Base-by-base conservation (phyloP, 345 rosid species). In the Aethionema arabicum region DNA sequence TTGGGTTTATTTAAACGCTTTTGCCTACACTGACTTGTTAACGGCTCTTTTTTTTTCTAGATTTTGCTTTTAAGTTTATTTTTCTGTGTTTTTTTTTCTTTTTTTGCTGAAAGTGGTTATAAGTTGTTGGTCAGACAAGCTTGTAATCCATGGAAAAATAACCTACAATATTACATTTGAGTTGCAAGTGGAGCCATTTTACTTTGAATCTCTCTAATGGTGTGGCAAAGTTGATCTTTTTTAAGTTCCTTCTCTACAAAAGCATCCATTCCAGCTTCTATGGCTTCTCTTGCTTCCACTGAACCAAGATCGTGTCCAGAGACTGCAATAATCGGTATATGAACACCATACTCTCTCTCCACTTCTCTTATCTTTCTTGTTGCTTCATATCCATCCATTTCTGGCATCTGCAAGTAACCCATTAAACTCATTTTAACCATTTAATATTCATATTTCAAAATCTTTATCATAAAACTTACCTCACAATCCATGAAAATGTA, bases 401-500 rank as follows among this genome's bases (percentile, higher is more conserved):
- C 52, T 9, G 89, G 80, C 99, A 93, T 90, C 99, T 93, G 56
- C 27, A 21, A 21, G 27, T 21, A 21, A 21, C 27, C 27, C 27
- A 21, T 21, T 21, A n/a, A n/a, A 21, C 27, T 21, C 2, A 21
- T 21, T 21, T 21, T 21, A 21, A 21, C 27, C 27, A 21, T 21
- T 21, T 21, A 1, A 1, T 21, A 21, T 21, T 21, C 2, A 21
- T 21, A 21, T 21, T 21, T 1, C 27, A 21, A 21, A 21, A 21
- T 1, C 12, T 7, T 32, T 13, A 5, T 11, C 2, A 29, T 47
- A 2, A 9, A 48, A 27, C 8, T 65, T 79, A 89, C 95, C 93
- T 87, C 73, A 47, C 95, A 89, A 33, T 92, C 98, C 97, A 92
- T 92, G 59, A 93, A 56, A 48, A 93, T 77, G 66, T 56, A 82